Evolutionary conservation across 192 early-diverging fungal species (phyloP).

Genomic region (Umbelopsis vinacea): DNA sequence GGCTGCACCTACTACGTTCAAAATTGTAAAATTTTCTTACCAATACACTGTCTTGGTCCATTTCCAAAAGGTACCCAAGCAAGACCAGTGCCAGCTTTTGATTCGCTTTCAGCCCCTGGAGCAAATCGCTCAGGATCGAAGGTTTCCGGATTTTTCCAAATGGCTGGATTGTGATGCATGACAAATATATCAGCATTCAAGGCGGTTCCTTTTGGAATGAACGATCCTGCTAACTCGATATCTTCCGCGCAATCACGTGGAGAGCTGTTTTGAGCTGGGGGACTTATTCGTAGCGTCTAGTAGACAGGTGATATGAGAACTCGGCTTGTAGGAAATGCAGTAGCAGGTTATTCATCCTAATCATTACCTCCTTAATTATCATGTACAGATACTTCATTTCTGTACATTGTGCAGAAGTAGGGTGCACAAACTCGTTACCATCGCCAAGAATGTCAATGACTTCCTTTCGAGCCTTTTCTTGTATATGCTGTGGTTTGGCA

Average conservation of each 20-base stretch:
- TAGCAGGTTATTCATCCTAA: too few species aligned
- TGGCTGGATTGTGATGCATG: conserved; percentile 13
- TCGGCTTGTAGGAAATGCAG: too few species aligned
- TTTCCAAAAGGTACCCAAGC: conserved; percentile 60
- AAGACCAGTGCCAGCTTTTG: conserved; percentile 41
- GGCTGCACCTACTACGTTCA: not conserved
- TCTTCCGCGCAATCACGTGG: conserved; percentile 9
- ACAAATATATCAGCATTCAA: not conserved
- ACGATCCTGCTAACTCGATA: not conserved
- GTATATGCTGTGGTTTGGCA: too few species aligned
- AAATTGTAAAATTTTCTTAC: not conserved
- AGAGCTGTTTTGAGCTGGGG: not conserved
- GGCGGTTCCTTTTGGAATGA: conserved; percentile 24
- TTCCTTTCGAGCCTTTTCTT: conserved; percentile 30
- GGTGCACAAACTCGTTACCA: conserved; percentile 17
- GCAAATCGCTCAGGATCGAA: conserved; percentile 24
- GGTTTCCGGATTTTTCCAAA: conserved; percentile 15
- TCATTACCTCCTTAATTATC: conserved; percentile 28
- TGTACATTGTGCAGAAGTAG: conserved; percentile 52
- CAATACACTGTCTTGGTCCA: conserved; percentile 51
- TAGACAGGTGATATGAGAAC: too few species aligned
- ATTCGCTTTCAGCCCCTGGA: conserved; percentile 25
- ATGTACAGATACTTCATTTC: conserved; percentile 46
- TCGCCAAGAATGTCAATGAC: conserved; percentile 26
- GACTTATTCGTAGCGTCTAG: conserved; percentile 8